Base-by-base conservation (phyloP, 2,329 filamentous ascomycete species). In the Colletotrichum tamarilloi region DNA sequence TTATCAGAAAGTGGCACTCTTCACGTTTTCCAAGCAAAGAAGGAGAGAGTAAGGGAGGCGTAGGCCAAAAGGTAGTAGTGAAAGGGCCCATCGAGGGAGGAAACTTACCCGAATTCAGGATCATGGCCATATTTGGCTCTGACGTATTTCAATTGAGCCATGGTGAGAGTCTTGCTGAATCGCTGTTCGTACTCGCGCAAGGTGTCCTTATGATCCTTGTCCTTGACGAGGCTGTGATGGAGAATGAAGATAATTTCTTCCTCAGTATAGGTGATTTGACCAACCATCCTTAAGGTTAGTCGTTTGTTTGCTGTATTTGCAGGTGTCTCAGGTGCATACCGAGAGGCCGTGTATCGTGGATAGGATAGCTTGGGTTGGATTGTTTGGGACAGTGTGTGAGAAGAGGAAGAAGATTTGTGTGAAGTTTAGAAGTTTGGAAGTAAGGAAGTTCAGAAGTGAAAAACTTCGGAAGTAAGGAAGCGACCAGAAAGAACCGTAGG, bases 71-170 rank as follows among this genome's bases (percentile, higher is more conserved):
- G 1, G 46, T 1, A 38, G 6, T 12, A 42, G 62, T 55, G 8
- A 68, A 19, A 28, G 14, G 4, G 3, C 24, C 6, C 52, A 3
- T 57, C 22, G 0, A 28, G 26, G 49, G 22, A 57, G 9, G 60
- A 57, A 3, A 62, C 82, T 68, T 78, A 85, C 84, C 81, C 80
- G 67, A 81, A 84, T 7, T 80, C 78, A 0, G 83, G 81, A 49
- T 84, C 82, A 49, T 78, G 80, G 0, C 84, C 83, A 56, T 85
- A 85, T 72, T 84, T 84, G 74, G 81, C 82, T 73, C 82, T 83
- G 9, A 85, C 73, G 65, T 85, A 85, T 11, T 82, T 80, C 11
- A 85, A 77, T 73, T 85, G 82, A 58, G 69, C 63, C 32, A 55
- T 26, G 12, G 79, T 80, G 62, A 84, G 75, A 0, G 55, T 14